Base-by-base conservation (phyloP, 768 basidiomycete species). In the Kwoniella sp. region DNA sequence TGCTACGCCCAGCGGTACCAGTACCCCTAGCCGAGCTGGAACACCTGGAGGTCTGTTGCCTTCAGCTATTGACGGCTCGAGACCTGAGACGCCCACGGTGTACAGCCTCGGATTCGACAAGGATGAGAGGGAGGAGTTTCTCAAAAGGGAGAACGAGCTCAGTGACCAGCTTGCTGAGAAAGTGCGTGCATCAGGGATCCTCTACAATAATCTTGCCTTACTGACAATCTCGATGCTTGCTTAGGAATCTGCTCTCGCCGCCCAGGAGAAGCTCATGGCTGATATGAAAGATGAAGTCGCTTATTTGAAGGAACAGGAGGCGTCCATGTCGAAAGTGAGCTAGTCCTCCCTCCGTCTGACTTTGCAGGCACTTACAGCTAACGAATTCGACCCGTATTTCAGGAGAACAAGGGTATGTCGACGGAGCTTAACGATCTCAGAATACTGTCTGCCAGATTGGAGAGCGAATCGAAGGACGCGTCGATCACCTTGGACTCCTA, bases 71-170 rank as follows among this genome's bases (percentile, higher is more conserved):
- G 91, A 91, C 41, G 89, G 90, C 63, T 92, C 90, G 76, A 84
- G 96, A 61, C 93, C 95, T 26, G 90, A 91, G 78, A 98, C 96
- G 17, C 96, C 95, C 15, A 91, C 91, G 7, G 90, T 90, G 47
- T 85, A 63, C 41, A 64, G 47, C n/a, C 48, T 58, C 7, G 58
- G 90, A 59, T 88, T 98, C 71, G 94, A 96, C 69, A 93, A 93
- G 83, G 96, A 98, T 74, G 96, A 99, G 82, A 84, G 94, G 64
- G 96, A 99, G 70, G 96, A 98, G 58, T 99, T 98, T 85, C 82
- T 99, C 81, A 88, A 87, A 78, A 82, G 96, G 67, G 96, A 99
- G 85, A 98, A 98, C 73, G 96, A 99, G 81, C 84, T 99, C 61
- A 94, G 89, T 66, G 96, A 99, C 81, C 85, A 88, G 71, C 84